Conservation (phyloP, 169 alveolate genomes). For the Perkinsus marinus region DNA sequence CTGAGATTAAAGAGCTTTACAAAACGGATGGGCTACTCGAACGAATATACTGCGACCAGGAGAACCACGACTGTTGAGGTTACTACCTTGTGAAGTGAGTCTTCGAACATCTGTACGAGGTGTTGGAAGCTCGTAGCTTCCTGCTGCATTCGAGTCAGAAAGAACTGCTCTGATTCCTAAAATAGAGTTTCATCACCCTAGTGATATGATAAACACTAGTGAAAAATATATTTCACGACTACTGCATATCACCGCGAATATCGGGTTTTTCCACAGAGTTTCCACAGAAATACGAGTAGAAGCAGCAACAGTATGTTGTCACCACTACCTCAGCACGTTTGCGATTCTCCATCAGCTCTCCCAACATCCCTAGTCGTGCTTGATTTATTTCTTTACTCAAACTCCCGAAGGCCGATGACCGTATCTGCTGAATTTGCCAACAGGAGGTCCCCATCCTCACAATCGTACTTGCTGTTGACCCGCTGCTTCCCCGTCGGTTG, state of each 20-base stretch:
- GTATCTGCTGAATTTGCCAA: neutral
- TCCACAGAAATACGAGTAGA: too few species aligned
- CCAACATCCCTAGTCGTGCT: neutral
- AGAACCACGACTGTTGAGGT: too few species aligned
- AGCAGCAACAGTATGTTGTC: neutral
- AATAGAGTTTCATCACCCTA: neutral
- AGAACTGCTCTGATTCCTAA: neutral
- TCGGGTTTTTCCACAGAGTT: too few species aligned
- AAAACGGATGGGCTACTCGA: too few species aligned
- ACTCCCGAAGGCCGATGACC: neutral
- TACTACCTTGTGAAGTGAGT: neutral
- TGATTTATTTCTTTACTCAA: neutral
- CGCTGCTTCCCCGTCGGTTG: too few species aligned
- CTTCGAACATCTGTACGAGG: neutral
- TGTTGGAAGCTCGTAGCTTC: neutral
- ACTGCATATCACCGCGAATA: too few species aligned
- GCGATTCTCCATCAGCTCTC: neutral
- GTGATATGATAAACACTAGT: too few species aligned
- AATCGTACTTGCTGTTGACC: too few species aligned
- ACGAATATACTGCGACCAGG: too few species aligned
- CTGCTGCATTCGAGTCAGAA: neutral
- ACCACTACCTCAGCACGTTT: neutral
- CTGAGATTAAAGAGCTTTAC: neutral
- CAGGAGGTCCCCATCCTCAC: too few species aligned
- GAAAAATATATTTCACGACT: too few species aligned